Evolutionary conservation across 1,139 yeast species (phyloP), one percentile per base, ranked within the genome.

Genomic region (Wickerhamomyces sp.): DNA sequence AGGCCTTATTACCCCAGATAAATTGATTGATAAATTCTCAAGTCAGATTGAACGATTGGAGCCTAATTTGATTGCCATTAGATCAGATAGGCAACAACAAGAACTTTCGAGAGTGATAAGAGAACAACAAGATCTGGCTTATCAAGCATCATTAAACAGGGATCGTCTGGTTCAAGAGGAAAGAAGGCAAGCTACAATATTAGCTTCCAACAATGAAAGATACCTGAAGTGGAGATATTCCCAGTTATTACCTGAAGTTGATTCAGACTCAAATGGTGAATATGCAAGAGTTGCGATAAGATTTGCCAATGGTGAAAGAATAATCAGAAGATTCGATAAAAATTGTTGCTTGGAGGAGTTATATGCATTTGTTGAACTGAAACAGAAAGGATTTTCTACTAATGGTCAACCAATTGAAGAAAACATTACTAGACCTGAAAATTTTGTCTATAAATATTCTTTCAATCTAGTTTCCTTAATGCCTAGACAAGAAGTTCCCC

Each of bases 61-160:
- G 50, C 84, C 86, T 2, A 79, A 77, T 39, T 68, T 90, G 45
- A 63, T 74, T 29, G 63, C 77, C 4, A 71, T 89, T 37, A 73
- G 86, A 41, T 69, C 73, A 32, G 91, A 82, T 53, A 73, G 81
- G 44, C 78, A 79, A 55, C 83, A 82, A 46, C 73, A 76, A 45
- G 83, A 78, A 44, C 65, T 76, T 52, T 74, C 79, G 41, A 78
- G 93, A 47, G 71, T 75, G 18, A 69, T 89, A 37, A 71, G 87
- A 42, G 76, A 75, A 50, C 86, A 84, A 57, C 97, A 91, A 65
- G 94, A 89, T 57, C 68, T 77, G 40, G 90, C 94, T 33, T 91
- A 82, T 63, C 81, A 84, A 58, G 75, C 75, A 34, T 82, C 95
- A 1, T 68, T 91, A 44, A 69, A 65, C 40, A 62, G 69, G 31